A percentile compares a stretch with the other conserved stretches of the same genome.
phyloP scores from a whole-genome alignment of 176 grass and related monocot species.

The Triticum urartu region DNA sequence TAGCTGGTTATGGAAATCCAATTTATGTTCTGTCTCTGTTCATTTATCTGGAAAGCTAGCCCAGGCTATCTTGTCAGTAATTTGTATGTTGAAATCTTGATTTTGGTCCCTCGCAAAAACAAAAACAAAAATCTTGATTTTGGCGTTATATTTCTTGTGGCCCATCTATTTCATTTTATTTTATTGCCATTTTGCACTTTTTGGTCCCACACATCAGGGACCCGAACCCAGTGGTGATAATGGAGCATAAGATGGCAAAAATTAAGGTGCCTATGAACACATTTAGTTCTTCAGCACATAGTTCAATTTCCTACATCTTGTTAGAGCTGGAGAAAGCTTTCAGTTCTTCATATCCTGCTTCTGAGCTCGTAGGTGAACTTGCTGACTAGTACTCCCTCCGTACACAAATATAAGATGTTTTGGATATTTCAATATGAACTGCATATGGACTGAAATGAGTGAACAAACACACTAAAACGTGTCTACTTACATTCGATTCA shows the following conservation, averaged over 20 bases:
- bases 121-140: background rate
- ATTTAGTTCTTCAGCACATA: background rate
- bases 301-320: background rate
- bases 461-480: no score
- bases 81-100: background rate
- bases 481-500: no score
- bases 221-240: background rate
- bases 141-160: slow-evolving; percentile 1
- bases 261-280: background rate
- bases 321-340: background rate
- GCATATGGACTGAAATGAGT: no score
- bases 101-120: background rate
- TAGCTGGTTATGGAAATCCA: background rate
- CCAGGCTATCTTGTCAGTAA: background rate
- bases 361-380: background rate
- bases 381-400: no score
- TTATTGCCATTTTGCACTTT: background rate
- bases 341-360: background rate
- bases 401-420: no score
- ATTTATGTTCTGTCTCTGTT: background rate
- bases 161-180: background rate
- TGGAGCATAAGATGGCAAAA: background rate
- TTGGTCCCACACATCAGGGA: background rate
- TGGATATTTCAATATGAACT: no score
- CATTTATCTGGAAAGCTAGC: no score